Base-by-base conservation (phyloP, 2,329 filamentous ascomycete genomes). In the Trichoderma pleuroti region DNA sequence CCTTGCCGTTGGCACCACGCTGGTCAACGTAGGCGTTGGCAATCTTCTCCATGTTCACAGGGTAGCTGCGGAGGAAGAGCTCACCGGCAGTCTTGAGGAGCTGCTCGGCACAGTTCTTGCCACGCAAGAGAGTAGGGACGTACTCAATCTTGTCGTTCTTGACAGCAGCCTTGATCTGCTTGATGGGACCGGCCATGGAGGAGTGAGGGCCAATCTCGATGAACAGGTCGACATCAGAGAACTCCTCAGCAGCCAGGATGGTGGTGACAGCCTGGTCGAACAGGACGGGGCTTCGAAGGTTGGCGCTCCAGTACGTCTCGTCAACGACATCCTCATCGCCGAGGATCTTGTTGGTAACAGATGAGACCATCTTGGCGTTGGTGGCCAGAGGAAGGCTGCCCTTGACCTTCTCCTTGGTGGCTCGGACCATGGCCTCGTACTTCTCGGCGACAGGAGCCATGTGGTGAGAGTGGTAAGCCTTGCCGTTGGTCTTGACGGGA, bases 171-270 rank as follows among this genome's bases (percentile, higher is more conserved):
- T 84, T 83, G 16, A 84, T 75, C 12, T 84, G 83, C 74, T 84
- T 82, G 65, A 85, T 77, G 3, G 84, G 84, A 0, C 84, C 83
- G 61, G 82, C 80, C 4, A 86, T 78, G 4, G 82, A 83, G 1
- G 84, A 80, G 72, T 86, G 84, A 0, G 85, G 84, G 0, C 85
- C 84, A 14, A 86, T 74, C 74, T 86, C 85, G n/a, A 86, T 74
- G 28, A 84, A 77, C 32, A 74, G 36, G 62, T 74, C 67, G 34
- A 73, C 69, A 67, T 66, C 36, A n/a, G 71, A 56, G 65, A 52
- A 24, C 71, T 72, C 34, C 72, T 71, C 70, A 12, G 64, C 65
- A 26, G 52, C 64, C 14, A 66, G 28, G 24, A 39, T 59, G 3
- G n/a, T 68, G 26, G 28, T 36, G n/a, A 80, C 49, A 28, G 77